Evolutionary conservation across 1,139 yeast species (phyloP), one percentile per base, ranked within the genome.

Genomic region (Yamadazyma diospyri): DNA sequence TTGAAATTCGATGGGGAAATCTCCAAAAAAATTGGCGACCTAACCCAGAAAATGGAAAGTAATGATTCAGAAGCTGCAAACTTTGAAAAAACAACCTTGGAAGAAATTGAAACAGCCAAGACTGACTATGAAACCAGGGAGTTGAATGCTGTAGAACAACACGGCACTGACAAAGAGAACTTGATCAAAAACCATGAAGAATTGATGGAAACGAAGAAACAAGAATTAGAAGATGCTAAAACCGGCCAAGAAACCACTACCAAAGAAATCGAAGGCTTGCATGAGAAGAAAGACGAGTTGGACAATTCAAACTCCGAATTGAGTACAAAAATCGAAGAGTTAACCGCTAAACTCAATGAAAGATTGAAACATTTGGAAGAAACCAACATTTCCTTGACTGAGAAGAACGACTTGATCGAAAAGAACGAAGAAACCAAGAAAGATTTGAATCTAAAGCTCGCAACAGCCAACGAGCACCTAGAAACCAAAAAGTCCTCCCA

Each of bases 141-240:
- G 55, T 46, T 48, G 15, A 59, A 63, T 37, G 77, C 79, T 4
- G 67, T 63, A 30, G 72, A 59, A 35, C 59, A 68, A 38, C 81
- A 75, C 46, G 61, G 45, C 10, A 52, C 53, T 16, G 73, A 72
- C 46, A 70, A 69, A 50, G 73, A 68, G 36, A 62, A 64, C 21
- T 55, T 72, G 35, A 41, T 54, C 27, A 60, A 59, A 45, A 71
- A 69, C 45, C 74, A 71, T 38, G 76, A 61, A 26, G 69, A 70
- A 42, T 60, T 70, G 47, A 67, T 61, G 36, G 66, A 66, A 20
- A 67, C 74, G 36, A 75, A 72, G 51, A 57, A 66, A 29, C 67
- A 66, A 41, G 79, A 71, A 42, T 60, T 74, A 41, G 74, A 64
- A 42, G 72, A 64, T 32, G 53, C 77, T 11, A 74, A 72, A 50